Evolutionary conservation across 139 green algal species (phyloP).

Genomic region (Spirogloea muscicola): DNA sequence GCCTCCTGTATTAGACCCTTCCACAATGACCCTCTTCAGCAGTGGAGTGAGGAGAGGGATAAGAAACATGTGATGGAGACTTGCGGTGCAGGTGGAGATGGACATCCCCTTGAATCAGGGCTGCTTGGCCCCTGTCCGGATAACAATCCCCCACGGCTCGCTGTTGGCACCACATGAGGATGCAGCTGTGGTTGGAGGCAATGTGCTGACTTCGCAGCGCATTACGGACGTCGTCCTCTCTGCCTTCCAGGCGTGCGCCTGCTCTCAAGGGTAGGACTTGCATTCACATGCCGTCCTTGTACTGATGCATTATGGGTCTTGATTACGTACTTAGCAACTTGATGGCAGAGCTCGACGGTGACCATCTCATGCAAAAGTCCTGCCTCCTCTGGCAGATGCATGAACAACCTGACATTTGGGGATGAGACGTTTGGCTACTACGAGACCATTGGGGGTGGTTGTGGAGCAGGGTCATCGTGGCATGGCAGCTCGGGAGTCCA

Average conservation of each 20-base stretch:
- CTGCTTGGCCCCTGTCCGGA: slow-evolving; percentile 51
- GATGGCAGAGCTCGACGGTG: too few relatives aligned
- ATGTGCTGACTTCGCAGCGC: slow-evolving; percentile 94
- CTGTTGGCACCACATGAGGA: slow-evolving; percentile 55
- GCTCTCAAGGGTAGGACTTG: slow-evolving; percentile 39
- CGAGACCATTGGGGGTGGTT: slow-evolving; percentile 92
- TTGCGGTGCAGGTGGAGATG: slow-evolving; percentile 23
- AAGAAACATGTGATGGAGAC: too few relatives aligned
- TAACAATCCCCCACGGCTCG: slow-evolving; percentile 57
- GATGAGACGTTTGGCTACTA: slow-evolving; percentile 77
- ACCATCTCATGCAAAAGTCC: too few relatives aligned
- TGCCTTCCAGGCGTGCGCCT: slow-evolving; percentile 66
- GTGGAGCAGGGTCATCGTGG: slow-evolving; percentile 84
- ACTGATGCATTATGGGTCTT: too few relatives aligned
- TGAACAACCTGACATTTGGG: slow-evolving; percentile 99
- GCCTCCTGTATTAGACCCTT: too few relatives aligned
- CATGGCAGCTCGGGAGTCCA: slow-evolving; percentile 85
- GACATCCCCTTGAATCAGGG: slow-evolving; percentile 81
- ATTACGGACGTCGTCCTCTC: slow-evolving; percentile 94
- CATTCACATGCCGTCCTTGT: too few relatives aligned
- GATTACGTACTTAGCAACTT: too few relatives aligned
- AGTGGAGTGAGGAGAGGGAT: too few relatives aligned
- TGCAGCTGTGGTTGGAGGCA: slow-evolving; percentile 90
- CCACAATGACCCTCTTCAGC: too few relatives aligned
- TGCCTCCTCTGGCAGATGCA: slow-evolving; percentile 87